Evolutionary conservation across 2,329 filamentous ascomycete species (phyloP), one percentile per base, ranked within the genome.

Genomic region (Colletotrichum limetticola): DNA sequence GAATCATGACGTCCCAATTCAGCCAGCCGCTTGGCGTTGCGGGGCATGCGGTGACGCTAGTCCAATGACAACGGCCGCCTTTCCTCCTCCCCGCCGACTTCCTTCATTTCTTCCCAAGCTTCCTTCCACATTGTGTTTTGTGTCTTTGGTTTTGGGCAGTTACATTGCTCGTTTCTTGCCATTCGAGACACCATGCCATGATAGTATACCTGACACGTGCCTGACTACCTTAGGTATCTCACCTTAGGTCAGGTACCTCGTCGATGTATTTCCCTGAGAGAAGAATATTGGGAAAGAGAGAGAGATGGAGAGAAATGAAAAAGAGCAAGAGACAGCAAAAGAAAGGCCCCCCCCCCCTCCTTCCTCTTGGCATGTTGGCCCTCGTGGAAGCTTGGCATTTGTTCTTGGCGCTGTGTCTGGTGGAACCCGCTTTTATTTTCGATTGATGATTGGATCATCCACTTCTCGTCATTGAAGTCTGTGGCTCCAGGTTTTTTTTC

Each of bases 1-100:
- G 64, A 74, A 74, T 69, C 64, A 66, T 69, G 69, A 72, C 64
- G 55, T 68, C n/a, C 28, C 24, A 69, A 66, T 57, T 26, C 49
- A 69, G 69, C 69, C 60, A 55, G 66, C 57, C 55, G 24, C 68
- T 72, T 66, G 69, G 72, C 65, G 6, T 11, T n/a, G 59, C 64
- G 72, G 72, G 56, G 37, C 55, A 7, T 28, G n/a, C 37, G 26
- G 22, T 19, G 8, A 30, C 28, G 19, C n/a, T 26, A 37, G 28
- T 26, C 68, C 68, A 72, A 61, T 74, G 24, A 53, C 19, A 64
- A 49, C 30, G 28, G 66, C 24, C 22, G 57, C 4, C 30, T 59
- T 37, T 42, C 14, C 22, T 30, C 35, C 30, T 30, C 30, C 30
- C 22, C 57, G 30, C 22, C 22, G 32, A 5, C 9, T 32, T 35